Base-by-base conservation (phyloP, 2,329 filamentous ascomycete genomes). In the Xylaria sp. region DNA sequence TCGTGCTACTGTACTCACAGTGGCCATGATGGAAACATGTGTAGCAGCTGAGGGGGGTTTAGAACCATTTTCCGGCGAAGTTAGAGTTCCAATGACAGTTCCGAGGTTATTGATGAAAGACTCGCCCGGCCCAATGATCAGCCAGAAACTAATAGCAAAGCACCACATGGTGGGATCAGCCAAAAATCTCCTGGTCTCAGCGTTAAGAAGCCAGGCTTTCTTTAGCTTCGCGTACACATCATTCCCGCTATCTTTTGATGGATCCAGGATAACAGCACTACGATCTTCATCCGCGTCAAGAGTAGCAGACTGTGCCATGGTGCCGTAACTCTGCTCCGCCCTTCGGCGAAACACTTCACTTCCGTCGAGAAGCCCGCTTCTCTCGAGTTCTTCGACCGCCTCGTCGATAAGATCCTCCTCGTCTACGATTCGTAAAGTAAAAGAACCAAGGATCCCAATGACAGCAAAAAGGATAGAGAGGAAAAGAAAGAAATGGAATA, bases 91-190 rank as follows among this genome's bases (percentile, higher is more conserved):
- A 74, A 98, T 94, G 70, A 99, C 91, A 28, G 94, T 98, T 44
- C 96, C 96, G 10, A 99, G 84, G 76, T 98, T 99, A 82, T 98
- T 99, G 82, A 98, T 94, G 80, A 98, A 99, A 12, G 95, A 93
- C 81, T 99, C 96, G n/a, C 94, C 95, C 0, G 96, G 95, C 0
- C 96, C 96, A 63, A 94, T 93, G 75, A 97, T 93, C 71, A 98
- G 87, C 80, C 98, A 93, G 82, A 99, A 98, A 23, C 94, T 94
- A 0, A 91, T 84, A 0, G 95, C 94, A 74, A 99, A 91, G 78
- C 90, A 92, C 95, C 95, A 99, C 95, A 98, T 98, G 13, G 94
- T 98, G 69, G 88, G 90, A 74, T 99, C 96, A 28, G 88, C 86
- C 10, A 99, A 85, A 80, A 98, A 99, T 3, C 90, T 86, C 13